Conservation (phyloP, 352 stramenopile genomes). For the Globisporangium uncinulatum region DNA sequence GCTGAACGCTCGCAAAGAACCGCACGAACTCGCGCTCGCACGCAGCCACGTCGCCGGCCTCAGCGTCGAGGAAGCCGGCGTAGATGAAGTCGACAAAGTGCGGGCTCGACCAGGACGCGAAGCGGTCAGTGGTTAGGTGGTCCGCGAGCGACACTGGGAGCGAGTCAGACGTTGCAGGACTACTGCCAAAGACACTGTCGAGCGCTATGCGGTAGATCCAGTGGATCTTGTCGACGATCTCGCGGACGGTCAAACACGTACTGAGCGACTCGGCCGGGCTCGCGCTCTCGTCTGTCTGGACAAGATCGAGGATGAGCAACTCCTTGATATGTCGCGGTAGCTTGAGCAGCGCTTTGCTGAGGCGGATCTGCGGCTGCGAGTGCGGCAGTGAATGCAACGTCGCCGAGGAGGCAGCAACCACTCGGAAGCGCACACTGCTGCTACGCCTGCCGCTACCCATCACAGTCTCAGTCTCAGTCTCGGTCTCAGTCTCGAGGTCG, state of each 20-base stretch:
- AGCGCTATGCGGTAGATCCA: slow-evolving; percentile 22
- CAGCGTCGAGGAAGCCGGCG: slow-evolving; percentile 20
- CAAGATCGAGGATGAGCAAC: slow-evolving; percentile 20
- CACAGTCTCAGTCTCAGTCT: slow-evolving; percentile 1
- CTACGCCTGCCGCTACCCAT: slow-evolving; percentile 25
- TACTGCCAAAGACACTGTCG: slow-evolving; percentile 8
- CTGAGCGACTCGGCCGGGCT: slow-evolving; percentile 21
- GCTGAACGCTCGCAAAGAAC: slow-evolving; percentile 36
- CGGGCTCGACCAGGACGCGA: slow-evolving; percentile 18
- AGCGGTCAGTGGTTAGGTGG: background rate
- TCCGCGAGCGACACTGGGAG: slow-evolving; percentile 5
- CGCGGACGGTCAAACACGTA: slow-evolving; percentile 19
- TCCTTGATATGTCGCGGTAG: slow-evolving; percentile 29
- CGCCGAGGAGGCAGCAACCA: background rate
- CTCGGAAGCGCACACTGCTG: slow-evolving; percentile 12
- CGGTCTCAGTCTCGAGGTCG: background rate
- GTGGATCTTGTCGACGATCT: slow-evolving; percentile 30
- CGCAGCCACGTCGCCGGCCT: slow-evolving; percentile 12
- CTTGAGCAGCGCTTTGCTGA: slow-evolving; percentile 26
- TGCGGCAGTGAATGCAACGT: background rate
- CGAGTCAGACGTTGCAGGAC: background rate
- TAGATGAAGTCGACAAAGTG: slow-evolving; percentile 30
- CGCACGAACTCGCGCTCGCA: slow-evolving; percentile 30
- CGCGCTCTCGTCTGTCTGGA: background rate
- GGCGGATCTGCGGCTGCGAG: slow-evolving; percentile 18